These are phyloP conservation scores for Penicillium sp. DNA, from an alignment of 2,329 filamentous ascomycete species.

Conservation along the genomic window DNA sequence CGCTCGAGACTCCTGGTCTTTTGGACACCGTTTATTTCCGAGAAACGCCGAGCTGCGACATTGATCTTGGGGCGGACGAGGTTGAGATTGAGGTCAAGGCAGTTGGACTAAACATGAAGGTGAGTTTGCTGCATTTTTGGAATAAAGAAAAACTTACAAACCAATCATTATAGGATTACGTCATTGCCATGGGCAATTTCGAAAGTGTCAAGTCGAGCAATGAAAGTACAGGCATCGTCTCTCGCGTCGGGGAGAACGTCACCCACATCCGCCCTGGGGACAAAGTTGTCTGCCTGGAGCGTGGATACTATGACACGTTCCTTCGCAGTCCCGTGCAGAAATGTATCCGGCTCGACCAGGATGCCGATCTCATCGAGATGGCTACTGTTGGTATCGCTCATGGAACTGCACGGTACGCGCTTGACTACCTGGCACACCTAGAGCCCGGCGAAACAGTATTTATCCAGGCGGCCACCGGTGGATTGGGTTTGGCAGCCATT, in stretches of 20 bases:
- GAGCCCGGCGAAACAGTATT: neutral
- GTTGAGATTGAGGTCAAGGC: neutral
- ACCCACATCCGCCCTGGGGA: slow-evolving; percentile 4
- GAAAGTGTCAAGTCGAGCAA: slow-evolving; percentile 5
- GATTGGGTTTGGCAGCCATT: neutral
- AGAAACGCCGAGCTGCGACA: neutral
- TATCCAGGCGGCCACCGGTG: neutral
- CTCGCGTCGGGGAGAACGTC: slow-evolving; percentile 7
- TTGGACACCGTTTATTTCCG: neutral
- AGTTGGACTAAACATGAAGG: slow-evolving; percentile 3
- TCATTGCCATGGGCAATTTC: slow-evolving; percentile 26
- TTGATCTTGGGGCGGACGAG: neutral
- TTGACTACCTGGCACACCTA: neutral
- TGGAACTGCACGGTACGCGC: neutral
- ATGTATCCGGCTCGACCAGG: neutral
- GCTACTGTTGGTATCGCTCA: neutral
- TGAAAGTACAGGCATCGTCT: slow-evolving; percentile 16
- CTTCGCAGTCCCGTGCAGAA: neutral
- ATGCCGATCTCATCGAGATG: slow-evolving; percentile 6
- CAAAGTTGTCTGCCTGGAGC: slow-evolving; percentile 6
- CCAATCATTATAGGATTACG: slow-evolving; percentile 27
- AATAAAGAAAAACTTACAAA: slow-evolving; percentile 18
- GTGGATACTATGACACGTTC: neutral
- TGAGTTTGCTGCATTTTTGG: slow-evolving; percentile 26
- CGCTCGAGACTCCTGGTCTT: neutral